Conservation (phyloP, 2,329 filamentous ascomycete genomes). For the Neonectria coccinea region DNA sequence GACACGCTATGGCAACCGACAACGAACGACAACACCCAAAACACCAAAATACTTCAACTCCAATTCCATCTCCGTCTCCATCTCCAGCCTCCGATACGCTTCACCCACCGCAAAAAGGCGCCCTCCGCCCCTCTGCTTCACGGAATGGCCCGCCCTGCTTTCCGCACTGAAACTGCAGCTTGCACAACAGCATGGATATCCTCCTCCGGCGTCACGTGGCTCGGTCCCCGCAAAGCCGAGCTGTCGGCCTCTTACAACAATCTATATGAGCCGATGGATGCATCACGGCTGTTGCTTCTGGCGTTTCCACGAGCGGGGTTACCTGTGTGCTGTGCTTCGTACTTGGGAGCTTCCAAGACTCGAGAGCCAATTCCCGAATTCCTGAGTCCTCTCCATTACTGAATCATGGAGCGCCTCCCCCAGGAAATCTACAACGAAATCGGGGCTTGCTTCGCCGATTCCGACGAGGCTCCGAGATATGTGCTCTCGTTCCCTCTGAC, state of each 20-base stretch:
- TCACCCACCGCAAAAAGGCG: slow-evolving; percentile 20
- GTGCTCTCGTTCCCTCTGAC: slow-evolving; percentile 21
- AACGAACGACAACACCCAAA: neutral
- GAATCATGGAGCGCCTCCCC: slow-evolving; percentile 31
- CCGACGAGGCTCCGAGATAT: slow-evolving; percentile 28
- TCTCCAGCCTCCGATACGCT: slow-evolving; percentile 6
- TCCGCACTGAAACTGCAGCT: slow-evolving; percentile 21
- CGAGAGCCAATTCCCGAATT: slow-evolving; percentile 9
- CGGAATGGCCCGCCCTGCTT: slow-evolving; percentile 23
- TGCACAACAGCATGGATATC: slow-evolving; percentile 19
- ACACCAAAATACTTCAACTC: neutral
- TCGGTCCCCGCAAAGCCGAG: slow-evolving; percentile 32
- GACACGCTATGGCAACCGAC: neutral
- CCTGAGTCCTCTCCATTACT: neutral
- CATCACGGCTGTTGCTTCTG: slow-evolving; percentile 15
- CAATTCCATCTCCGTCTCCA: neutral
- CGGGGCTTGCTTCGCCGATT: slow-evolving; percentile 31
- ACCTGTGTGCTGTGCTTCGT: slow-evolving; percentile 11
- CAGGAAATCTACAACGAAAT: slow-evolving; percentile 38
- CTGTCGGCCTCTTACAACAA: slow-evolving; percentile 22
- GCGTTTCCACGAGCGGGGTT: slow-evolving; percentile 24
- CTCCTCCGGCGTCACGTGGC: slow-evolving; percentile 29
- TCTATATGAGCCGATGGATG: slow-evolving; percentile 30
- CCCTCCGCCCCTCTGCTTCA: slow-evolving; percentile 18
- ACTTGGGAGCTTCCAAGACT: slow-evolving; percentile 6